These are phyloP conservation scores for Daldinia grandis DNA, from an alignment of 495 filamentous ascomycete genomes.

Conservation along the genomic window DNA sequence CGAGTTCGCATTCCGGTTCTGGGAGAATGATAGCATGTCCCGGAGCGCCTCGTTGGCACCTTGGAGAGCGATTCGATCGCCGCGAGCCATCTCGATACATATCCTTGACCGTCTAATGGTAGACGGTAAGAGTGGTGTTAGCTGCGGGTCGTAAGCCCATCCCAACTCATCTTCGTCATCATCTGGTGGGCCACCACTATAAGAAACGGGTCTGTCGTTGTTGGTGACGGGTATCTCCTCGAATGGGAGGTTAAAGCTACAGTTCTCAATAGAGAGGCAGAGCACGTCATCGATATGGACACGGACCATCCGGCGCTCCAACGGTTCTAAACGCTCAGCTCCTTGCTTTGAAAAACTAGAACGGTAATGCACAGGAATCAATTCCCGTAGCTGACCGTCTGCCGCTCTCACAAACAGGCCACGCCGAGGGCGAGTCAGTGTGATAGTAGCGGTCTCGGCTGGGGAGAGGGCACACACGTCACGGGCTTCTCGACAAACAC, in stretches of 20 bases:
- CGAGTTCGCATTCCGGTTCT: neutral
- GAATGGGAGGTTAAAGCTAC: conserved; percentile 44
- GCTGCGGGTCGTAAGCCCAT: conserved; percentile 43
- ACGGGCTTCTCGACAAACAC: conserved; percentile 38
- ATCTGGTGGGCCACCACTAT: neutral
- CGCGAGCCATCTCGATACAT: conserved; percentile 29
- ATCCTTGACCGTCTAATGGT: conserved; percentile 15
- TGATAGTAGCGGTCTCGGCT: conserved; percentile 21
- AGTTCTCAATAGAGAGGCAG: conserved; percentile 43
- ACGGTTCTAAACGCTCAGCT: conserved; percentile 14
- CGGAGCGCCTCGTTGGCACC: neutral
- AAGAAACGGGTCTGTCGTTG: neutral
- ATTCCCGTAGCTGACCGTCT: conserved; percentile 24
- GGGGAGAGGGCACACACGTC: conserved; percentile 15
- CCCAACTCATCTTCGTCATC: conserved; percentile 24
- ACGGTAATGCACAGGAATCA: neutral
- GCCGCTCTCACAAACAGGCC: conserved; percentile 41
- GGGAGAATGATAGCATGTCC: neutral
- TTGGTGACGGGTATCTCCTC: conserved; percentile 22
- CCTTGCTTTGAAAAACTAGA: neutral
- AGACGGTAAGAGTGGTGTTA: conserved; percentile 19
- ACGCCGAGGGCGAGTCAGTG: conserved; percentile 35
- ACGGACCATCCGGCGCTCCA: conserved; percentile 22
- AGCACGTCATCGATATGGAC: conserved; percentile 35
- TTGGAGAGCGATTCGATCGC: neutral